These are phyloP conservation scores for Saccharomyces mikatae DNA, from an alignment of 805 yeast genomes.

Conservation along the genomic window DNA sequence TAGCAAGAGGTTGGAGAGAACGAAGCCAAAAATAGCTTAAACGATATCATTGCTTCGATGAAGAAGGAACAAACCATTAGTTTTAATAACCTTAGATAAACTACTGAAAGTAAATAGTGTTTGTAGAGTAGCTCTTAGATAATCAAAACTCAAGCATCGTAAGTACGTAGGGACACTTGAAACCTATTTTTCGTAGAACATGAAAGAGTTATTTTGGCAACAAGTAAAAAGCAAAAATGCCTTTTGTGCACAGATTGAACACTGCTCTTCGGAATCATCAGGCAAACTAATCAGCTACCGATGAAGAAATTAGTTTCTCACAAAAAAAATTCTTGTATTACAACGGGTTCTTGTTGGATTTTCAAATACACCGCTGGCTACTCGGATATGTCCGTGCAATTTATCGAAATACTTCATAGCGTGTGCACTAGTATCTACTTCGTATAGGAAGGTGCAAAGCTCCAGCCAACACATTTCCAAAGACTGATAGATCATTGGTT, in stretches of 20 bases:
- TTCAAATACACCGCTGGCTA: not conserved
- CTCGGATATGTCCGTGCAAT: not conserved
- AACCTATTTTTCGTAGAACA: not conserved
- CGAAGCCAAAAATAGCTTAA: not conserved
- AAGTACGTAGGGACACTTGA: not conserved
- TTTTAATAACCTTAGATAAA: not conserved
- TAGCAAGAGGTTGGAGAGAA: not conserved
- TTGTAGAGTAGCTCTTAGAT: not conserved
- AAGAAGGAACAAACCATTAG: not conserved
- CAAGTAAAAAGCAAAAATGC: too few relatives aligned
- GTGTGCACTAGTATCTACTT: not conserved
- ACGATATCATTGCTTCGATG: not conserved
- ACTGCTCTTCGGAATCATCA: too few relatives aligned
- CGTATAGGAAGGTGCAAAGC: not conserved
- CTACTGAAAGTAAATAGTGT: too few relatives aligned
- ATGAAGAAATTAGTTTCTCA: too few relatives aligned
- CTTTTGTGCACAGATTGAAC: too few relatives aligned
- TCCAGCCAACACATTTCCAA: not conserved
- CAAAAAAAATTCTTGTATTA: too few relatives aligned
- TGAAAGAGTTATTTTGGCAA: not conserved
- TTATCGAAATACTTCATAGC: not conserved
- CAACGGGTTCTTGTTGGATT: not conserved
- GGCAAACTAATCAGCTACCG: not conserved
- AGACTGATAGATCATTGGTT: not conserved
- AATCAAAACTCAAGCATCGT: not conserved